Percentiles rank a stretch among this genome's conserved stretches.
These are phyloP conservation scores for Naganishia vaughanmartiniae DNA, from an alignment of 768 basidiomycete species.

Conservation along the genomic window DNA sequence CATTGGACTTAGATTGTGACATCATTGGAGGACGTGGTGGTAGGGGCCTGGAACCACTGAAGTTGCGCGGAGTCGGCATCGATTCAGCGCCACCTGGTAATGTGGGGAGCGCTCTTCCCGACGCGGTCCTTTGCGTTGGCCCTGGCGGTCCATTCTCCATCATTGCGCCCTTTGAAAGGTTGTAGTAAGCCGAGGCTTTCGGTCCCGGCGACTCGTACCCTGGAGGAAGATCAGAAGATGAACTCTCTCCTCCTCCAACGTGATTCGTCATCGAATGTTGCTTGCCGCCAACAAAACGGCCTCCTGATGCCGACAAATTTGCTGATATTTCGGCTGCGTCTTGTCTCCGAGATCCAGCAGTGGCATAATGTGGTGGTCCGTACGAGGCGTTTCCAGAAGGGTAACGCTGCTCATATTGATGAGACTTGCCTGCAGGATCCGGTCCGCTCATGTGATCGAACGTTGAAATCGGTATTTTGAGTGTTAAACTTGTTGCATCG, in stretches of 20 bases:
- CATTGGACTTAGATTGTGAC: background rate
- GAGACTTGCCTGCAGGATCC: background rate
- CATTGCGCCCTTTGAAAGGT: constrained; percentile 1
- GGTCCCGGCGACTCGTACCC: constrained; percentile 3
- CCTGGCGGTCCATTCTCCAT: background rate
- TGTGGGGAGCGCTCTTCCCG: constrained; percentile 17
- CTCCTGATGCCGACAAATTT: background rate
- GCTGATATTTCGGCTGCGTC: background rate
- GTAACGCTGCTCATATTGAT: background rate
- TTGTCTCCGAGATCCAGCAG: background rate
- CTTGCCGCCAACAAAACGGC: background rate
- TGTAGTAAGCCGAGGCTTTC: constrained; percentile 13
- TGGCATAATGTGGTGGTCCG: background rate
- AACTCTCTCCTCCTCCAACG: background rate
- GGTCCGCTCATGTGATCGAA: constrained; percentile 18
- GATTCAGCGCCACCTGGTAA: constrained; percentile 18
- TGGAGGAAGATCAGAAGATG: constrained; percentile 18
- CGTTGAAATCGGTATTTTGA: background rate
- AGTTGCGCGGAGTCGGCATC: constrained; percentile 11
- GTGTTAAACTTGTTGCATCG: background rate
- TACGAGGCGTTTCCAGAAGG: background rate
- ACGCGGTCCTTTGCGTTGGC: constrained; percentile 12
- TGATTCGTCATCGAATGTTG: constrained; percentile 22
- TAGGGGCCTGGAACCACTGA: constrained; percentile 11
- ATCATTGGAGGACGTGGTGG: constrained; percentile 9